Conservation (phyloP, 2,329 filamentous ascomycete genomes). For the Phyllosticta citrichinensis region DNA sequence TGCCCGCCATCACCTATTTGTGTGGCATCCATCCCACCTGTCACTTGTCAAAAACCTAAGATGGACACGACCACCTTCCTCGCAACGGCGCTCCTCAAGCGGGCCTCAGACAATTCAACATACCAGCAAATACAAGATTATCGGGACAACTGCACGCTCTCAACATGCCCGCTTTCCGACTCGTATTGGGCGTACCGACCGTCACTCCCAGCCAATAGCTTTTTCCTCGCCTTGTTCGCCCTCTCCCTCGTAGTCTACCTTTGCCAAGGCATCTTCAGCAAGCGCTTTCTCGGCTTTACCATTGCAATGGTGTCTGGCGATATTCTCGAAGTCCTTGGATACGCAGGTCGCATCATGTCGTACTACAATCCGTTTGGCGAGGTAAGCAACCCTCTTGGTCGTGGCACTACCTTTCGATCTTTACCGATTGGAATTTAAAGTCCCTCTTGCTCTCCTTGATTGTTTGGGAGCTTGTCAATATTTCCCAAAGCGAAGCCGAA, state of each 20-base stretch:
- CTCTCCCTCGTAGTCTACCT: constrained; percentile 30
- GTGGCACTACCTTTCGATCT: too few species aligned
- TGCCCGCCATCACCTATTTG: not conserved
- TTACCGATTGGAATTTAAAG: not conserved
- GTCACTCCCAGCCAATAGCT: constrained; percentile 30
- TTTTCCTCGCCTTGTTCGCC: constrained; percentile 35
- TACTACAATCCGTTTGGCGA: constrained; percentile 47
- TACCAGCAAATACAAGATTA: constrained; percentile 16
- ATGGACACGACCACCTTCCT: not conserved
- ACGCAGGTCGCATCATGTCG: constrained; percentile 49
- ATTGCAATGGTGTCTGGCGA: constrained; percentile 47
- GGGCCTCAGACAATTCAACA: constrained; percentile 1
- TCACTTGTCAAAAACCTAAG: not conserved
- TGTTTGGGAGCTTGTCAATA: too few species aligned
- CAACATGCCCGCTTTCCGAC: constrained; percentile 28
- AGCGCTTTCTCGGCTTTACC: constrained; percentile 33
- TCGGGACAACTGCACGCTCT: constrained; percentile 25
- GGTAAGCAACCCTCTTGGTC: constrained; percentile 12
- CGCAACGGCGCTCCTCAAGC: not conserved
- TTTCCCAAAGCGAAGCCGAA: too few species aligned
- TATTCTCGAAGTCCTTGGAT: constrained; percentile 50
- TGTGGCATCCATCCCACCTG: not conserved
- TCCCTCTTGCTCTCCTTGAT: not conserved
- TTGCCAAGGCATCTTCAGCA: constrained; percentile 26
- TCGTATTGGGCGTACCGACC: constrained; percentile 37